phyloP scores from a whole-genome alignment of 768 basidiomycete genomes.

The Suillus cothurnatus region DNA sequence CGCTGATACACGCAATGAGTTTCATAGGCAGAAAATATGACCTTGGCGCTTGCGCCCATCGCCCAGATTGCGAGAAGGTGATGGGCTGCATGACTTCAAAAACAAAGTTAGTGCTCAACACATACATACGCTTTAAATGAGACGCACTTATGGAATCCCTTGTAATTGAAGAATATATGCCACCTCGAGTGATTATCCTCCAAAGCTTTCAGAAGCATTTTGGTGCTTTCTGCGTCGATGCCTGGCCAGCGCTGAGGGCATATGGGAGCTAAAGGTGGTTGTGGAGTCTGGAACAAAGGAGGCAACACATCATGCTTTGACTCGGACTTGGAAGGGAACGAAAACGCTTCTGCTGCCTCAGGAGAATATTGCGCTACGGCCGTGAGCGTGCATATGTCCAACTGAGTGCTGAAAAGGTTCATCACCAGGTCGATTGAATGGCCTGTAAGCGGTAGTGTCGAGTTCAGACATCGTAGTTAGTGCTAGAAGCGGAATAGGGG shows the following conservation, averaged over 20 bases:
- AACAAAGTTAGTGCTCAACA: neutral
- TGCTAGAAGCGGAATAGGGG: neutral
- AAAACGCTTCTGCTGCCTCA: slow-evolving; percentile 19
- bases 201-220: slow-evolving; percentile 21
- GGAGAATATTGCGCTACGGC: slow-evolving; percentile 26
- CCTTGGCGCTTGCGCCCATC: slow-evolving; percentile 24
- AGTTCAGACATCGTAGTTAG: slow-evolving; percentile 17
- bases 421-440: slow-evolving; percentile 19
- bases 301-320: neutral
- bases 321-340: slow-evolving; percentile 6
- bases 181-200: slow-evolving; percentile 33
- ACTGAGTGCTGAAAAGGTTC: slow-evolving; percentile 25
- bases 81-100: slow-evolving; percentile 17
- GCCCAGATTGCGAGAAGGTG: slow-evolving; percentile 22
- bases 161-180: slow-evolving; percentile 39
- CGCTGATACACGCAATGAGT: slow-evolving; percentile 34
- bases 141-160: slow-evolving; percentile 38
- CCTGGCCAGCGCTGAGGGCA: slow-evolving; percentile 32
- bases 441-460: slow-evolving; percentile 17
- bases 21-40: slow-evolving; percentile 42
- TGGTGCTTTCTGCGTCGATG: slow-evolving; percentile 27
- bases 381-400: slow-evolving; percentile 22
- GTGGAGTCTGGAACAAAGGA: slow-evolving; percentile 10
- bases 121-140: neutral
- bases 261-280: slow-evolving; percentile 14